Base-by-base conservation (phyloP, 1,284 basidiomycete genomes). In the Athelia psychrophila region DNA sequence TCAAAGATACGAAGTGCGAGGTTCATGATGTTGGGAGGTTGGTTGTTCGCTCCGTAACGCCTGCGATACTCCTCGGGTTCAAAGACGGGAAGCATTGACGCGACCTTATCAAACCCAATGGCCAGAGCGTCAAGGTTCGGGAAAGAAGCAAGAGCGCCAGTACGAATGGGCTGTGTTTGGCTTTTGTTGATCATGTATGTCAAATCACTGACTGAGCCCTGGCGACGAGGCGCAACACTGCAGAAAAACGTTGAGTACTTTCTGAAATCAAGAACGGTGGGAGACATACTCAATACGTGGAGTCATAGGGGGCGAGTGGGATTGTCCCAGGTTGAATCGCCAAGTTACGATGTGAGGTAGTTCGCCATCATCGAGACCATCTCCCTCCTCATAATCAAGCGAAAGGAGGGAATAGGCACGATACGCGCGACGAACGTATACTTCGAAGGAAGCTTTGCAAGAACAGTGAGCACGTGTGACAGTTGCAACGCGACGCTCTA, bases 341-440 rank as follows among this genome's bases (percentile, higher is more conserved):
- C 95, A 98, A 19, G 86, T 93, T 25, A 96, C 79, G 50, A 90
- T 82, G 58, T 84, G 83, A 8, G 93, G 93, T 40, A 80, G 77
- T 53, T 91, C 89, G 22, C 86, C 89, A 58, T 93, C 88, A 58
- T 92, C 90, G 27, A 81, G 63, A 22, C 79, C 78, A 63, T 94
- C 89, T 9, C 91, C 93, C 63, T 93, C 91, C 64, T 96, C 93
- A 65, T 96, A 96, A 69, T 98, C 95, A 58, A 99, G 83, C 44
- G 92, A 91, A 53, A 97, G 77, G 46, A 99, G 74, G 45, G 86
- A 91, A 75, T 99, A 99, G 15, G 95, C 95, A 60, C 92, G 88
- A 76, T 99, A 99, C 8, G 94, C 95, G 56, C 94, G 91, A 51
- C 95, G 86, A 51, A 99, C 85, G 68, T 99, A 99, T 33, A 97